Evolutionary conservation across 306 rosid genomes (phyloP), one percentile per base, ranked within the genome.

Genomic region (Potentilla sterilis): DNA sequence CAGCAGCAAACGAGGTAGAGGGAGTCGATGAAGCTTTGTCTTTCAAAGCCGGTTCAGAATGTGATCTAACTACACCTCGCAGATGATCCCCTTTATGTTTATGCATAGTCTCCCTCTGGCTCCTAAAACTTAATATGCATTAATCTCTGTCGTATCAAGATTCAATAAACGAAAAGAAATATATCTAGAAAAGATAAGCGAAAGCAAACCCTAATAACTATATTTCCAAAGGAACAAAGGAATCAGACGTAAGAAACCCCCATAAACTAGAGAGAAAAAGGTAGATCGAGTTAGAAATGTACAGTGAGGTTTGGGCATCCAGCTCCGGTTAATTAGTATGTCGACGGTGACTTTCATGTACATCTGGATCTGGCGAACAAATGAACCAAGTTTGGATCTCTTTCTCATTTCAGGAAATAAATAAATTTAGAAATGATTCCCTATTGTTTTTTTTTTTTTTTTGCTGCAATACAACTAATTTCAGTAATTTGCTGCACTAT

Each of bases 1-100:
- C 16, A 19, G 54, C n/a, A 32, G 79, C 46, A 48, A 37, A 51
- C 28, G 79, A 65, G 10, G 79, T 64, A 3, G 71, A 63, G 47
- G 78, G 47, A 63, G 42, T 19, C 16, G 42, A 62, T 34, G 72
- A 75, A 51, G 54, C 32, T 38, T 55, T 65, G 21, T 28, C 67
- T 38, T 69, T 46, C 43, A 65, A 55, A 41, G 71, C 52, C 3
- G 79, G 71, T 51, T 75, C 79, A 21, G 79, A 75, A 5, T 13
- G 64, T 40, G 79, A 75, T 64, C 73, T 48, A 14, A 75, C 32
- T 7, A 75, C 73, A 40, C 73, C 73, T 22, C 79, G 37, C 6
- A 16, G 28, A 37, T 35, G 69, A 64, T 64, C 9, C 37, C 35
- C 55, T 65, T 49, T 75, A 64, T 38, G 14, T 37, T 18, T 64